Base-by-base conservation (phyloP, 257 asterid species). In the Nyctanthes arbortristis region DNA sequence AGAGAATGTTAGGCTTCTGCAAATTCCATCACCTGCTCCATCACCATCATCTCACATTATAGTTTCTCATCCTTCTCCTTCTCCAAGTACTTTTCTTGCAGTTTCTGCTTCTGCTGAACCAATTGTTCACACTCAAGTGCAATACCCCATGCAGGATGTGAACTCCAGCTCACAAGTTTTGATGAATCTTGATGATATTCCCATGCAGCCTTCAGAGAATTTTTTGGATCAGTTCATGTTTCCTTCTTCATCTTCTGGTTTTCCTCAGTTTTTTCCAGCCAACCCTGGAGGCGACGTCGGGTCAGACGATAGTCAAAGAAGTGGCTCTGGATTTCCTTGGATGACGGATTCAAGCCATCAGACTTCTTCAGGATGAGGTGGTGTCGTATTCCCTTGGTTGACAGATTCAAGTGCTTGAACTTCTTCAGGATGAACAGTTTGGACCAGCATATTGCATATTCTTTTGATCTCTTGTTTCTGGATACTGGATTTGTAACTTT, bases 1-100 rank as follows among this genome's bases (percentile, higher is more conserved):
- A 0, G 87, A 84, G 29, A 79, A 84, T 25, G 89, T 81, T 30
- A 67, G 80, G 66, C 87, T 79, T 22, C 8, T 78, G 35, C 73
- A 69, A 22, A 22, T 52, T 1, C 35, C 39, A 22, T 18, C 66
- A 58, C 58, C 27, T 54, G 55, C 69, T 72, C 22, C 68, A 49
- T 20, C n/a, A 20, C 11, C 45, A 0, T 3, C 47, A 22, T 37
- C 16, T 3, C 45, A 7, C 3, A 20, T 29, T 11, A 10, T 24
- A 39, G 13, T 13, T 39, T 39, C 47, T 13, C 56, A 14, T 20
- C 13, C 59, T 20, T 29, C n/a, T n/a, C n/a, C n/a, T n/a, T n/a
- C 70, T 1, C 35, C 68, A 3, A 25, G 58, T 5, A 16, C 36
- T 1, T 28, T 68, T 7, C 30, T 37, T 7, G 77, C 80, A 12